Evolutionary conservation across 257 asterid genomes (phyloP).

Genomic region (Gentiana dahurica): DNA sequence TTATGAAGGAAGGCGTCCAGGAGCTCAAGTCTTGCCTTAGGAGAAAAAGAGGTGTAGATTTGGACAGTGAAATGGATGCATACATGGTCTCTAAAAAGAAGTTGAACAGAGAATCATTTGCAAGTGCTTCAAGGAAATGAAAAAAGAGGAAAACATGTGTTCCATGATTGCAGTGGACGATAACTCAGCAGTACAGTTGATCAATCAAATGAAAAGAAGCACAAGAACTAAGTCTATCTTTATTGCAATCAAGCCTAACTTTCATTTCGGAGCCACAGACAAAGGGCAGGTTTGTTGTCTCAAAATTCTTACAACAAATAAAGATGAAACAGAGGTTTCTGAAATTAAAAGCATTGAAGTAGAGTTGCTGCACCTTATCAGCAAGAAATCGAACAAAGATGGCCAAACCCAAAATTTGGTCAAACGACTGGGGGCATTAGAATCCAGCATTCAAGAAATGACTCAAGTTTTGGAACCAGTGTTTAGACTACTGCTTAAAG

Average conservation of each 20-base stretch:
- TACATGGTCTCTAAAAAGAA: conserved; percentile 21
- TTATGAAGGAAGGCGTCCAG: conserved; percentile 21
- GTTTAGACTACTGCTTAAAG: too few relatives aligned
- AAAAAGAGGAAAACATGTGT: conserved; percentile 6
- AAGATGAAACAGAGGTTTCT: too few relatives aligned
- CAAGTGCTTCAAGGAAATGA: conserved; percentile 18
- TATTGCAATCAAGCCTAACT: conserved; percentile 10
- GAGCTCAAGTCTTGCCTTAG: conserved; percentile 23
- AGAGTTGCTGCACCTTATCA: conserved; percentile 2
- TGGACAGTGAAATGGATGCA: conserved; percentile 8
- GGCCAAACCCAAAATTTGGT: conserved; percentile 1
- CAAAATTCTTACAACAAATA: conserved; percentile 11
- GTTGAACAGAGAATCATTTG: conserved; percentile 15
- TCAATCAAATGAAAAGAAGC: too few relatives aligned
- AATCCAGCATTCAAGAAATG: conserved; percentile 11
- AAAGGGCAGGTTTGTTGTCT: conserved; percentile 21
- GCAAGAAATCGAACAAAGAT: background rate
- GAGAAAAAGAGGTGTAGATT: conserved; percentile 10
- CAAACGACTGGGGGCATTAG: conserved; percentile 14
- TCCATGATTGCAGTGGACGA: too few relatives aligned
- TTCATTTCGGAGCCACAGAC: conserved; percentile 5
- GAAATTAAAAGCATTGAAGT: background rate
- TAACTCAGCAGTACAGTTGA: too few relatives aligned
- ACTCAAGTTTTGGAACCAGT: conserved; percentile 12
- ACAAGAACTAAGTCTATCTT: too few relatives aligned